A percentile compares a stretch with the other conserved stretches of the same genome.
phyloP scores from a whole-genome alignment of 148 eudicot species.

The Rhododendron henanense region DNA sequence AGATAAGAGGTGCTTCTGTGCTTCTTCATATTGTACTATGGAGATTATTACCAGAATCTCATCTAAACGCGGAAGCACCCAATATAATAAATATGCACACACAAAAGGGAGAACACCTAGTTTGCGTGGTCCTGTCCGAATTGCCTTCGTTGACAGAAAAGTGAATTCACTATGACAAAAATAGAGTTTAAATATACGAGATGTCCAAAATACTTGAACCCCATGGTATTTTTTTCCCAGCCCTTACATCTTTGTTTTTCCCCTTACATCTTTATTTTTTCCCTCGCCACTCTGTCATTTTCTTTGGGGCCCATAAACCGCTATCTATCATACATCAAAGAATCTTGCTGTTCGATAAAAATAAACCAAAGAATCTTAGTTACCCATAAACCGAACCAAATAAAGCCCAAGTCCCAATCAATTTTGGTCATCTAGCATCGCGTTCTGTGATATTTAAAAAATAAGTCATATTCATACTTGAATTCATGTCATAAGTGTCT shows the following conservation, averaged over 20 bases:
- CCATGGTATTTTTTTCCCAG: background rate
- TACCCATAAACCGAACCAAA: background rate
- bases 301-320: background rate
- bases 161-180: background rate
- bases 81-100: background rate
- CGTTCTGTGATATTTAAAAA: background rate
- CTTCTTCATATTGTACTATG: background rate
- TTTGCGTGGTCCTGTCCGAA: background rate
- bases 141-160: background rate
- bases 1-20: constrained; percentile 41
- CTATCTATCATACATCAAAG: background rate
- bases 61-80: background rate
- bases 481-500: background rate
- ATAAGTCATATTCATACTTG: background rate
- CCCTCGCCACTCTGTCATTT: background rate
- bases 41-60: background rate
- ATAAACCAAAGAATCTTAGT: background rate
- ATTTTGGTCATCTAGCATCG: background rate
- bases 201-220: background rate
- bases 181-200: background rate
- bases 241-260: background rate
- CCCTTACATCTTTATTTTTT: background rate
- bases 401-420: background rate
- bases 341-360: background rate
- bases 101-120: background rate